These are phyloP conservation scores for Pistacia integerrima DNA, from an alignment of 345 rosid genomes.

Conservation along the genomic window DNA sequence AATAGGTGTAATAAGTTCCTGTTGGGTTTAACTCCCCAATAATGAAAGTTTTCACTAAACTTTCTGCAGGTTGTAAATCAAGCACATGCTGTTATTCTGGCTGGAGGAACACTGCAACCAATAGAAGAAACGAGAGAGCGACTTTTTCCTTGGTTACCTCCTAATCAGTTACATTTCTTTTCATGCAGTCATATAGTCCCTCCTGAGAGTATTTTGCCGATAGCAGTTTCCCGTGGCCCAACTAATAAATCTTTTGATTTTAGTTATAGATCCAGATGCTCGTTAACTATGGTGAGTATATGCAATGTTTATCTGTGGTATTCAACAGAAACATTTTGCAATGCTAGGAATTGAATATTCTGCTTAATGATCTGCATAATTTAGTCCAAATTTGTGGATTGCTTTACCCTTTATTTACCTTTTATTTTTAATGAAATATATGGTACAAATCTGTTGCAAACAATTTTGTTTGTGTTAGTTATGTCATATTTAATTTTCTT, in stretches of 20 bases:
- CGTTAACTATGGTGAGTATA: conserved; percentile 54
- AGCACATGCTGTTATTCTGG: conserved; percentile 81
- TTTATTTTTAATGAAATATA: not conserved
- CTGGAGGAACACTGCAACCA: conserved; percentile 97
- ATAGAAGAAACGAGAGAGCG: conserved; percentile 92
- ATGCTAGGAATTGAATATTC: not conserved
- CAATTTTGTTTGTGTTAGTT: not conserved
- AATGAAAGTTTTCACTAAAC: conserved; percentile 19
- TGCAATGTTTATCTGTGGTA: conserved; percentile 13
- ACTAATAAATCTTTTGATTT: conserved; percentile 82
- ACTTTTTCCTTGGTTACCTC: conserved; percentile 83
- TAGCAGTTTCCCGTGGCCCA: conserved; percentile 85
- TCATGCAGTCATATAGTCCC: conserved; percentile 92
- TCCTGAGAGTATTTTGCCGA: conserved; percentile 75
- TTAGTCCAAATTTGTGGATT: not conserved
- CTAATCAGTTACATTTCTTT: conserved; percentile 68
- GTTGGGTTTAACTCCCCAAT: not conserved
- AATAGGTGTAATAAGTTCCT: conserved; percentile 1
- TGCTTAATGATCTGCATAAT: not conserved
- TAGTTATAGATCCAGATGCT: conserved; percentile 80
- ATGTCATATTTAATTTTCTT: not conserved
- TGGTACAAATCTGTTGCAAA: conserved; percentile 1
- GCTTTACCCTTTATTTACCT: not conserved
- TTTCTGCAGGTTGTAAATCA: conserved; percentile 68
- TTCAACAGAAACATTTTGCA: not conserved